Conservation (phyloP, 1,284 basidiomycete genomes). For the Lentinula novae-zelandiae region DNA sequence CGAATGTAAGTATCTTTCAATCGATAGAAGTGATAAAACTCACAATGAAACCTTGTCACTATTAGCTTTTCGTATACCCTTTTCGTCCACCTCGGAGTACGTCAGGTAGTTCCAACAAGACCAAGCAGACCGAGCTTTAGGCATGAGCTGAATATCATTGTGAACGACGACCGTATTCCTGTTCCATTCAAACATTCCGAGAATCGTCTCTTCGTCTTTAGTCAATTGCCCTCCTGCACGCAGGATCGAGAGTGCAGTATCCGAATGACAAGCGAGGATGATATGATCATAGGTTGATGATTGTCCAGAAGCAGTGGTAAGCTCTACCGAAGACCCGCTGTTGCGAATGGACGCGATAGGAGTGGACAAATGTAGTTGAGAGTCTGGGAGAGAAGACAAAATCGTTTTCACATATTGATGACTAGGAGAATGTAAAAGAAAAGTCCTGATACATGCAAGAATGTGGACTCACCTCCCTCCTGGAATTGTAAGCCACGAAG, state of each 20-base stretch:
- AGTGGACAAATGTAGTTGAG: conserved; percentile 59
- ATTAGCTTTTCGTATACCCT: conserved; percentile 42
- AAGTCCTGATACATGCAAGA: background rate
- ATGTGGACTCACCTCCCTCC: conserved; percentile 56
- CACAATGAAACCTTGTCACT: conserved; percentile 64
- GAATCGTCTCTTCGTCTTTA: conserved; percentile 51
- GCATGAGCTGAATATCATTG: conserved; percentile 66
- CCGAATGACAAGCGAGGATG: conserved; percentile 76
- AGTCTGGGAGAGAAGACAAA: conserved; percentile 46
- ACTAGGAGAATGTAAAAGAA: conserved; percentile 30
- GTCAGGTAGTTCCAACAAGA: conserved; percentile 78
- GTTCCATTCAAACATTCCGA: conserved; percentile 66
- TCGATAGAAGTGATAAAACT: conserved; percentile 25
- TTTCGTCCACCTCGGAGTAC: conserved; percentile 34
- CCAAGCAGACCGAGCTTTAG: conserved; percentile 55
- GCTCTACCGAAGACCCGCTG: conserved; percentile 24
- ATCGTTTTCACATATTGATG: conserved; percentile 66
- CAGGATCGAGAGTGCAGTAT: conserved; percentile 61
- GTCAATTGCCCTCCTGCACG: conserved; percentile 48
- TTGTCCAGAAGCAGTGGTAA: conserved; percentile 42
- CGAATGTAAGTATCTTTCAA: conserved; percentile 7
- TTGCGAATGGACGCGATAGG: conserved; percentile 43
- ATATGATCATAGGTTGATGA: conserved; percentile 65
- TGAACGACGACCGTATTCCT: conserved; percentile 72
- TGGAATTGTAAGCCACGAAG: conserved; percentile 73